Evolutionary conservation across 2,329 filamentous ascomycete species (phyloP), one percentile per base, ranked within the genome.

Genomic region (Bipolaris oryzae): DNA sequence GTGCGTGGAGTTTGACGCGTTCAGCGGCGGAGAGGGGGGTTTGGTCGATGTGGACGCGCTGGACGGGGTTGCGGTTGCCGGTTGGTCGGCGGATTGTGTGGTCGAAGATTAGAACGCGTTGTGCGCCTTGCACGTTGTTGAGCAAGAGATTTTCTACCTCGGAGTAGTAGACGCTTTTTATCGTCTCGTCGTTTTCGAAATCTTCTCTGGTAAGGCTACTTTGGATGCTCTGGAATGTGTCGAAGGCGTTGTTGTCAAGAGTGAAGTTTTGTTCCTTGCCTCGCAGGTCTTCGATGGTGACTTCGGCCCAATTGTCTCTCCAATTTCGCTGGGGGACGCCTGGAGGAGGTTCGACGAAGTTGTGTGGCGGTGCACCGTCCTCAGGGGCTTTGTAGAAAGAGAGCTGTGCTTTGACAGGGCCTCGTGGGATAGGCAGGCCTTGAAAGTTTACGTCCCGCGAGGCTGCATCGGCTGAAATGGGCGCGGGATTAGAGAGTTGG

Each of bases 31-130:
- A 88, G 15, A 75, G 75, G 6, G 84, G 76, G 0, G 91, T 95
- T 77, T 96, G 92, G 74, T 96, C 92, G 60, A 96, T 89, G 76
- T 96, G 92, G 0, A 90, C 90, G 38, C 84, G 77, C 11, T 81
- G 85, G 0, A 96, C 91, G 1, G 92, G 91, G 1, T 79, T 80
- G 45, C 92, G 85, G n/a, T 76, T 74, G 0, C 89, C 84, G 50
- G 79, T 76, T 0, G 86, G 83, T 39, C 89, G 85, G n/a, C 92
- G 89, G 74, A 96, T 86, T 7, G 92, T 96, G 79, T 96, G 90
- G 80, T 96, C 92, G 77, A 96, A 96, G 71, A 96, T 79, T 64
- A 91, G 80, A 28, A 96, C 80, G 4, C 83, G 82, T 54, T 84
- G 82, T 23, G 85, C 83, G 50, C 89, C 90, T 0, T 88, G 87